phyloP scores from a whole-genome alignment of 257 asterid species.

The Solanum piurae region DNA sequence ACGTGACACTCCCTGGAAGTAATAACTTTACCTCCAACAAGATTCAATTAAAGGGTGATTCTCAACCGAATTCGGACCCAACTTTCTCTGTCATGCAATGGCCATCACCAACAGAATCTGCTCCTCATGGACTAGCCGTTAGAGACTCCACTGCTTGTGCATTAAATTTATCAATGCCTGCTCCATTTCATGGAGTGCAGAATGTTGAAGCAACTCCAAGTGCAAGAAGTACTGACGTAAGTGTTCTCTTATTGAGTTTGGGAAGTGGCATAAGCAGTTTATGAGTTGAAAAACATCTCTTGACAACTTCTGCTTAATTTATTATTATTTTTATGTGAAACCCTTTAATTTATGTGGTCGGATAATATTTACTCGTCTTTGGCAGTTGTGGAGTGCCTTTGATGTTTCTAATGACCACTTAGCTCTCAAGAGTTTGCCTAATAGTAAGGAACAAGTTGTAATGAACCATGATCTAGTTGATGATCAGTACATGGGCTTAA shows the following conservation, averaged over 20 bases:
- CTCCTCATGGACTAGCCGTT: slow-evolving; percentile 4
- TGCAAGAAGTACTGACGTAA: slow-evolving; percentile 13
- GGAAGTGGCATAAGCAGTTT: background rate
- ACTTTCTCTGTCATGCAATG: slow-evolving; percentile 12
- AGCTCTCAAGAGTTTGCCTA: slow-evolving; percentile 11
- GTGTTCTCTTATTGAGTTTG: background rate
- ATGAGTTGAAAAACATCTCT: background rate
- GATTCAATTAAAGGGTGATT: background rate
- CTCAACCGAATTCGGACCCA: slow-evolving; percentile 21
- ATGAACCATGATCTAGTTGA: slow-evolving; percentile 24
- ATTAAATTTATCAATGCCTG: slow-evolving; percentile 1
- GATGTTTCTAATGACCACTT: slow-evolving; percentile 28
- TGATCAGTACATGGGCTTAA: slow-evolving; percentile 26
- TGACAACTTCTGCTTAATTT: background rate
- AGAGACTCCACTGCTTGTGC: slow-evolving; percentile 3
- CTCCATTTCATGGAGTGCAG: slow-evolving; percentile 4
- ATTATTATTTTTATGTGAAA: background rate
- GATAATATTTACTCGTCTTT: background rate
- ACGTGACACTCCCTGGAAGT: background rate
- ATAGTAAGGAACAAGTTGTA: slow-evolving; percentile 18
- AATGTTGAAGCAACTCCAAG: slow-evolving; percentile 5
- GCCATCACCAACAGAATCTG: slow-evolving; percentile 11
- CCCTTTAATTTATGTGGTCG: background rate
- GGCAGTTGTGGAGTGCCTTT: slow-evolving; percentile 70
- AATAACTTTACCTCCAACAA: background rate